Conservation (phyloP, 1,284 basidiomycete species). For the Mycosarcoma maydis region DNA sequence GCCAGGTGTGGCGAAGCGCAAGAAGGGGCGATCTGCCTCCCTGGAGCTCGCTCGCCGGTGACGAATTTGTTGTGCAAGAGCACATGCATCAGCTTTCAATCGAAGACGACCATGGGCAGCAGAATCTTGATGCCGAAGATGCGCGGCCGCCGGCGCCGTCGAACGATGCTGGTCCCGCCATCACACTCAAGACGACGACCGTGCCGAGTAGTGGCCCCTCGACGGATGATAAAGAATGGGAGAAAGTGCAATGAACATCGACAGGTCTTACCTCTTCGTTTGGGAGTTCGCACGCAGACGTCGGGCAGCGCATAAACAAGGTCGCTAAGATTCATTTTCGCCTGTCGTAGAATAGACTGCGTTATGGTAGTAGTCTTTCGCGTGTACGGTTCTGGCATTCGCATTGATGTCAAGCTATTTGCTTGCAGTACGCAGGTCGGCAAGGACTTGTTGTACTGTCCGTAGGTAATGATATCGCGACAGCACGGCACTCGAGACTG, state of each 20-base stretch:
- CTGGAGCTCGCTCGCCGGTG: conserved; percentile 43
- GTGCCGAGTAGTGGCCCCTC: conserved; percentile 33
- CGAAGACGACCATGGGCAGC: conserved; percentile 16
- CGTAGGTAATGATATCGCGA: too few relatives aligned
- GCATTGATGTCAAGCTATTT: too few relatives aligned
- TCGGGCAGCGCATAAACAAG: too few relatives aligned
- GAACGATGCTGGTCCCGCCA: conserved; percentile 10
- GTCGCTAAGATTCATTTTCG: too few relatives aligned
- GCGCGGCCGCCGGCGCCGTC: conserved; percentile 20
- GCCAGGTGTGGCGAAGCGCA: conserved; percentile 52
- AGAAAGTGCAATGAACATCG: conserved; percentile 40
- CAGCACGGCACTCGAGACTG: too few relatives aligned
- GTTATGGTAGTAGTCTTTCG: too few relatives aligned
- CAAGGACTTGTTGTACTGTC: too few relatives aligned
- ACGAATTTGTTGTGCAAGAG: conserved; percentile 36
- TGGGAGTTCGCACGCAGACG: too few relatives aligned
- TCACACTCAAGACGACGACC: conserved; percentile 34
- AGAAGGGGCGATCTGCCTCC: conserved; percentile 48
- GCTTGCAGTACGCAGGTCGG: too few relatives aligned
- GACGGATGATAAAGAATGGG: conserved; percentile 46
- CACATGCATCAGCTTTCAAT: conserved; percentile 11
- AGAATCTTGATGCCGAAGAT: conserved; percentile 23
- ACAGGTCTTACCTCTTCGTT: neutral
- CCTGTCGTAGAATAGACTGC: too few relatives aligned
- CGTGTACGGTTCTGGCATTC: too few relatives aligned